Base-by-base conservation (phyloP, 108 stramenopile species). In the Cyclotella distinguenda region DNA sequence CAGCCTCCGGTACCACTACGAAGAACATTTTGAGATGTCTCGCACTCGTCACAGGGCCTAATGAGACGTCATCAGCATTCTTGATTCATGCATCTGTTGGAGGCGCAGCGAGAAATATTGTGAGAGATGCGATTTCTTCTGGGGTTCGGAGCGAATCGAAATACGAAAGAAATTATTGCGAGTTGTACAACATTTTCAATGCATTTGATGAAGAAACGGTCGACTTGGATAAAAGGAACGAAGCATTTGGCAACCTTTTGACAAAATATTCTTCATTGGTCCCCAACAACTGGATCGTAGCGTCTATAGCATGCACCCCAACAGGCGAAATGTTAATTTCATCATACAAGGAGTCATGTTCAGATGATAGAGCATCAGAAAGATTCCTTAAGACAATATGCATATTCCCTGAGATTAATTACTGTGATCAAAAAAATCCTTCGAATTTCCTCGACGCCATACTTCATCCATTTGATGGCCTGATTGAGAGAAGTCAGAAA, bases 281-380 rank as follows among this genome's bases (percentile, higher is more conserved):
- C 31, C 87, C 87, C 10, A 2, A 36, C 9, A 58, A 21, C 33
- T 93, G 87, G 87, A 67, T 48, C 23, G 60, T 90, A 39, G 57
- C 86, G 13, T 73, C 70, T 10, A 21, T 77, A 10, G 72, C 78
- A n/a, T 40, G 82, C 18, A 84, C 83, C 56, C 86, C 87, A 18
- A 80, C 87, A 9, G 86, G 90, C 21, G 86, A 92, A 51, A 45
- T 89, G 4, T 68, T 92, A 8, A 27, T 83, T 10, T 70, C 76
- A 18, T 64, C 63, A 13, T 44, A 78, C 19, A 42, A 64, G 15
- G 53, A 52, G 19, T 38, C 28, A 48, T 4, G 11, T 12, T 11
- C 26, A 9, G 28, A 27, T 42, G 67, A 40, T 0, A 25, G 53
- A 45, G 18, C 51, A 21, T 11, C 22, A 28, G 15, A n/a, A 16